A percentile compares a stretch with the other conserved stretches of the same genome.
Conservation (phyloP, 192 early-diverging fungal genomes). For the Backusella morwellensis region DNA sequence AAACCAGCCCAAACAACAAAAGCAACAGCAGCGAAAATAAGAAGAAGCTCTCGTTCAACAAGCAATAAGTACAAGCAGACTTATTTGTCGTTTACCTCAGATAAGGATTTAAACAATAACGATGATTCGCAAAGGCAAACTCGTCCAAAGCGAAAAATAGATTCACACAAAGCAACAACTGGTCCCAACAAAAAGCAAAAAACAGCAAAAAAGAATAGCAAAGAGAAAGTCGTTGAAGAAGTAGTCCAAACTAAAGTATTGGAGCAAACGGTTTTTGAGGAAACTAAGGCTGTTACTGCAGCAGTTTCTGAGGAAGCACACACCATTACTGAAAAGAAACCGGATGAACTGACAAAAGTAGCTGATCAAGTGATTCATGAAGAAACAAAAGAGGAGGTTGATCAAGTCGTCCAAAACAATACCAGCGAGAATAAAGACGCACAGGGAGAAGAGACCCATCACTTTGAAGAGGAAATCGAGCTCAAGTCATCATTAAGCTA, state of each 20-base stretch:
- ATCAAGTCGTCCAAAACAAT: background rate
- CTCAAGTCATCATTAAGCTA: background rate
- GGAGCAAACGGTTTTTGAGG: background rate
- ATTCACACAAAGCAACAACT: background rate
- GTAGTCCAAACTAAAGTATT: background rate
- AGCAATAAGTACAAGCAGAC: background rate
- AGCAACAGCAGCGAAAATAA: background rate
- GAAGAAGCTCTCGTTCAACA: background rate
- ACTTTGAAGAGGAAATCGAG: background rate
- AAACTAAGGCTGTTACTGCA: background rate
- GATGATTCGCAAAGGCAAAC: background rate
- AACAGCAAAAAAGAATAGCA: background rate
- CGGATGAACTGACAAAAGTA: background rate
- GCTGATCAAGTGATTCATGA: background rate
- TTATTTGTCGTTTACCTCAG: background rate
- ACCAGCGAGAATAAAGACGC: background rate
- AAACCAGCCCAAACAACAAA: background rate
- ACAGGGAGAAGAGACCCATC: background rate
- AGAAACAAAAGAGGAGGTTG: background rate
- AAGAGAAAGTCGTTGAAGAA: background rate
- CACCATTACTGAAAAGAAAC: background rate
- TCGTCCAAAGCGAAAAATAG: background rate
- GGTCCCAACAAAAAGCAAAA: background rate
- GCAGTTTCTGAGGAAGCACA: background rate
- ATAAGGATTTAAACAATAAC: background rate